These are phyloP conservation scores for Pestalotiopsis sp. DNA, from an alignment of 2,329 filamentous ascomycete genomes.

Conservation along the genomic window DNA sequence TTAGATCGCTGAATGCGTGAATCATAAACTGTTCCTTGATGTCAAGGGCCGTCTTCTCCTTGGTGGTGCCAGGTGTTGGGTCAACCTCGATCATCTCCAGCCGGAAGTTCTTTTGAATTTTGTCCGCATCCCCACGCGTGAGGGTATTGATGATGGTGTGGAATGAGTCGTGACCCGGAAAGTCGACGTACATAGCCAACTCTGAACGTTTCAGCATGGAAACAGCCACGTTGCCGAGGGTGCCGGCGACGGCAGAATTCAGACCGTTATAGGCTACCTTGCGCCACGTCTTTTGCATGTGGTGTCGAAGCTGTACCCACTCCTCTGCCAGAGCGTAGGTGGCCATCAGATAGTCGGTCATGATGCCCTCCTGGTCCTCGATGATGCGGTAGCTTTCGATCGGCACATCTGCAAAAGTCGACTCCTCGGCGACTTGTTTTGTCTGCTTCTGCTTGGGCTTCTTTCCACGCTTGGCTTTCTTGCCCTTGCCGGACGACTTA, in stretches of 20 bases:
- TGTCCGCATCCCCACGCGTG: constrained; percentile 37
- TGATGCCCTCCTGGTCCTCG: constrained; percentile 36
- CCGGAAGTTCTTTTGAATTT: not conserved
- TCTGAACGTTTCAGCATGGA: constrained; percentile 42
- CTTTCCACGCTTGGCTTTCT: not conserved
- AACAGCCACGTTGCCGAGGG: constrained; percentile 43
- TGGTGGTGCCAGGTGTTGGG: no score
- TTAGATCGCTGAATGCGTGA: not conserved
- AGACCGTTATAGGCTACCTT: constrained; percentile 46
- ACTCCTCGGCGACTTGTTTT: constrained; percentile 7
- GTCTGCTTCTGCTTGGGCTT: not conserved
- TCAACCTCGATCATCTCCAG: not conserved
- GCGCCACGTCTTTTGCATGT: constrained; percentile 43
- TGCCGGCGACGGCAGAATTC: constrained; percentile 48
- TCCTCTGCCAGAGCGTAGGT: constrained; percentile 40
- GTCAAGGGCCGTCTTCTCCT: not conserved
- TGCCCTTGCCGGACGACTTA: not conserved
- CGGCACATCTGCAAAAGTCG: constrained; percentile 38
- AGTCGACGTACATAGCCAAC: constrained; percentile 45
- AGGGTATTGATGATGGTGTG: constrained; percentile 44
- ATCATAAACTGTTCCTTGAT: not conserved
- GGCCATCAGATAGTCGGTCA: constrained; percentile 47
- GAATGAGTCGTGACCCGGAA: constrained; percentile 47
- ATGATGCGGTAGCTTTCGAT: constrained; percentile 48
- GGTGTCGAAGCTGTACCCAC: constrained; percentile 41